phyloP scores from a whole-genome alignment of 495 filamentous ascomycete species.

The Penicillium diatomitis region DNA sequence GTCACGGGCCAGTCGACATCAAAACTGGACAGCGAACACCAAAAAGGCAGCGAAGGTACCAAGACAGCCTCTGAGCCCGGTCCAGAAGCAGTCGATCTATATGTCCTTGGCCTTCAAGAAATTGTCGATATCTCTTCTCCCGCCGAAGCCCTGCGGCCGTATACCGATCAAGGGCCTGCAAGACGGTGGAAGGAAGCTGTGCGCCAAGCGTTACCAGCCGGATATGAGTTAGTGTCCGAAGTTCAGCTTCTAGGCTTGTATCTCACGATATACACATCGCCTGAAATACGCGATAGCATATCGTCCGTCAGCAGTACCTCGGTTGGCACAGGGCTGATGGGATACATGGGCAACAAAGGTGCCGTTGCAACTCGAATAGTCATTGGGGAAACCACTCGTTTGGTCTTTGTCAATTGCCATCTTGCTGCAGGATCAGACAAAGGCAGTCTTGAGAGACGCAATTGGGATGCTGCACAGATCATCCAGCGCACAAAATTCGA shows the following conservation, averaged over 20 bases:
- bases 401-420: conserved; percentile 88
- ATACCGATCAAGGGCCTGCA: conserved; percentile 58
- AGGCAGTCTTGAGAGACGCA: conserved; percentile 66
- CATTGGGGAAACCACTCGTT: conserved; percentile 78
- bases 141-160: conserved; percentile 55
- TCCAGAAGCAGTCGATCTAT: conserved; percentile 66
- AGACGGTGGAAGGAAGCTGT: conserved; percentile 73
- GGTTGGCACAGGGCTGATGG: conserved; percentile 81
- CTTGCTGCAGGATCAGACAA: conserved; percentile 78
- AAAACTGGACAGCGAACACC: background rate
- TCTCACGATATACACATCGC: conserved; percentile 77
- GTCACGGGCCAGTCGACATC: background rate
- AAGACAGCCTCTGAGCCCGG: conserved; percentile 10
- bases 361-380: conserved; percentile 73
- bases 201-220: conserved; percentile 59
- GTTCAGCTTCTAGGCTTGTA: conserved; percentile 82
- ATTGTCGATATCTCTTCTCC: conserved; percentile 75
- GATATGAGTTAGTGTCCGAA: conserved; percentile 66
- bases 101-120: conserved; percentile 86
- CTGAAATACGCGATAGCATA: conserved; percentile 58
- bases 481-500: conserved; percentile 62
- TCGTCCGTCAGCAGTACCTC: conserved; percentile 66
- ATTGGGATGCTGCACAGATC: conserved; percentile 85
- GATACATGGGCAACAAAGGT: conserved; percentile 95
- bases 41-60: conserved; percentile 1